phyloP scores from a whole-genome alignment of 1,284 basidiomycete genomes.

The Austropuccinia psidii region DNA sequence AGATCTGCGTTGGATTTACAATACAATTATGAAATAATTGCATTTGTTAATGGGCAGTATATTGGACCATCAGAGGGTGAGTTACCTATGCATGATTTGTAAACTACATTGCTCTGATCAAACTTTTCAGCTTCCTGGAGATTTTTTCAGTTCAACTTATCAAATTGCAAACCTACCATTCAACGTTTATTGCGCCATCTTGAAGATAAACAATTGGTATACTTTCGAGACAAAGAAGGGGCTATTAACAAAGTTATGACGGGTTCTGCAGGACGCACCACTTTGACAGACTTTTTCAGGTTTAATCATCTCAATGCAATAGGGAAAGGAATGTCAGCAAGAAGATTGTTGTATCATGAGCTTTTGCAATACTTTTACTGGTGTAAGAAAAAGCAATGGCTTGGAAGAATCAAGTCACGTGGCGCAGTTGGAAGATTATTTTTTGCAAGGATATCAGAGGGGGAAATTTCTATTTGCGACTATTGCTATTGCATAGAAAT shows the following conservation, averaged over 20 bases:
- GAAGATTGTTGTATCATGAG: neutral
- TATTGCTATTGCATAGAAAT: slow-evolving; percentile 48
- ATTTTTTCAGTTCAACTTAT: slow-evolving; percentile 48
- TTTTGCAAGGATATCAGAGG: slow-evolving; percentile 46
- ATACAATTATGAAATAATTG: slow-evolving; percentile 47
- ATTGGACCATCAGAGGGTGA: slow-evolving; percentile 48
- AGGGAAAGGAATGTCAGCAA: neutral
- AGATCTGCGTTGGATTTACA: slow-evolving; percentile 43
- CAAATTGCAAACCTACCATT: slow-evolving; percentile 37
- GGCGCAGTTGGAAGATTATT: slow-evolving; percentile 50
- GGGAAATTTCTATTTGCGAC: slow-evolving; percentile 50
- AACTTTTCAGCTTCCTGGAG: slow-evolving; percentile 47
- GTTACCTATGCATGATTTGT: slow-evolving; percentile 48
- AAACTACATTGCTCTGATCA: slow-evolving; percentile 42
- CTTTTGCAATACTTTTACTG: slow-evolving; percentile 1
- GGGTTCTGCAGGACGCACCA: neutral
- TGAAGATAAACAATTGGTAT: neutral
- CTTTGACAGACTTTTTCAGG: neutral
- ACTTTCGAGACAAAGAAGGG: neutral
- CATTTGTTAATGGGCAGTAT: slow-evolving; percentile 49
- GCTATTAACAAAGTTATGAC: neutral
- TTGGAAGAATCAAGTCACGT: slow-evolving; percentile 38
- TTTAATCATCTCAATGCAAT: neutral
- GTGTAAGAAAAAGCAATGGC: slow-evolving; percentile 38
- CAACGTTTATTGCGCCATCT: neutral